These are phyloP conservation scores for Macrocystidia cucumis DNA, from an alignment of 1,284 basidiomycete genomes.

Conservation along the genomic window DNA sequence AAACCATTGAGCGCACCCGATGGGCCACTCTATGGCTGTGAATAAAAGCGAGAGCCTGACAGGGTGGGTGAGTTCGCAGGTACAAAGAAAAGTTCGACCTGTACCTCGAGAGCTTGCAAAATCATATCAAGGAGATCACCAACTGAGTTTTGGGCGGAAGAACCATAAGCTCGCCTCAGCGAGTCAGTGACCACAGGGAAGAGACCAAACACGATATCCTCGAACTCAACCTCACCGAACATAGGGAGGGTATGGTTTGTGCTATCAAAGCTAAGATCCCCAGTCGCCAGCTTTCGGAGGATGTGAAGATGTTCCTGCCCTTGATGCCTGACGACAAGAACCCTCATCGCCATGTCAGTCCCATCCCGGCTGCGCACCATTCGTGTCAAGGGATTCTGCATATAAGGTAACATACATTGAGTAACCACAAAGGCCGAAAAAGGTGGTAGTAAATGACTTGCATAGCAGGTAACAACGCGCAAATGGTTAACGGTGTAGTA, in stretches of 20 bases:
- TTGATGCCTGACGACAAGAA: constrained; percentile 11
- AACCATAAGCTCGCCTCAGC: constrained; percentile 7
- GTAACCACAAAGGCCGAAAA: no score
- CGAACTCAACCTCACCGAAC: constrained; percentile 14
- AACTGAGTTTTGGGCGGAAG: no score
- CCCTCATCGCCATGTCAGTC: constrained; percentile 10
- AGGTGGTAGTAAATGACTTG: no score
- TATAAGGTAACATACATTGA: no score
- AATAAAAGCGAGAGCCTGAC: constrained; percentile 15
- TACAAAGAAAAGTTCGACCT: no score
- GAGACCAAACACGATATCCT: constrained; percentile 19
- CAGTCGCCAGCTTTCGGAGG: no score
- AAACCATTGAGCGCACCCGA: constrained; percentile 9
- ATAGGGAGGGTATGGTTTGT: constrained; percentile 17
- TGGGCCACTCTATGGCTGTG: constrained; percentile 14
- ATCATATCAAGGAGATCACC: constrained; percentile 20
- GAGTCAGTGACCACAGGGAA: constrained; percentile 16
- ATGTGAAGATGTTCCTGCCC: constrained; percentile 14
- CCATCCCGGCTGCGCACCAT: constrained; percentile 13
- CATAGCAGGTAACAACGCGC: no score
- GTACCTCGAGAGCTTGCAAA: constrained; percentile 19
- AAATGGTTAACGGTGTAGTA: no score
- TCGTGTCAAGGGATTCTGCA: constrained; percentile 11
- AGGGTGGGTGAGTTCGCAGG: no score
- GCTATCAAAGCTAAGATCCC: constrained; percentile 7